Evolutionary conservation across 371 early-diverging fungal genomes (phyloP), one percentile per base, ranked within the genome.

Genomic region (Syncephalis fuscata): DNA sequence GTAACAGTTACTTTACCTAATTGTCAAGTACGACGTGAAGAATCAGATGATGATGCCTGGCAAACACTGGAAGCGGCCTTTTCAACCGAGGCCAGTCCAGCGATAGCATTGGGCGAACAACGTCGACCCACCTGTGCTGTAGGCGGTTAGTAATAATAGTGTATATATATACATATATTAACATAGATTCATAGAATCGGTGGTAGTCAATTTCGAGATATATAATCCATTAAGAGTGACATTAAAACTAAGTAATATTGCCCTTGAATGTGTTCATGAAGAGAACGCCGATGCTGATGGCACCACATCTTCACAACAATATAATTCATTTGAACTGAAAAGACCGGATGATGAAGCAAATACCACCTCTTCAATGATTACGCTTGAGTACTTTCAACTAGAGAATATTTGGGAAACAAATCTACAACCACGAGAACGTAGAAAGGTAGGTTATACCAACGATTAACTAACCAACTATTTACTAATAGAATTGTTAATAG

Each of bases 201-300:
- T 80, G 10, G 71, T 68, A 48, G 78, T 82, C 5, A 62, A 68
- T 16, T 59, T 85, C 32, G 68, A 63, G n/a, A 43, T 76, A 8
- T 55, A 58, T 44, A 85, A 85, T 48, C 82, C 81, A 15, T 50
- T 85, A 41, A 70, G 76, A 49, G 61, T 80, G 9, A 51, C 76
- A 15, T 65, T 82, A 14, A 59, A 64, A 15, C 32, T 81, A 17
- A 67, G 65, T 19, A 66, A 84, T 46, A 50, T 88, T 11, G 65
- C 69, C 5, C 57, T 85, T 17, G 80, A 76, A 20, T 78, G 74
- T 50, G 63, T 68, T 36, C 65, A 72, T 45, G 60, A 16, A 15
- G 41, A 41, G 66, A 41, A 62, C 63, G 15, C 67, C 74, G 1
- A 63, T 32, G 11, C 32, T 7, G 32, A 32, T 32, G 32, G 32